These are phyloP conservation scores for Pelargonium nanum DNA, from an alignment of 345 rosid genomes.

Conservation along the genomic window DNA sequence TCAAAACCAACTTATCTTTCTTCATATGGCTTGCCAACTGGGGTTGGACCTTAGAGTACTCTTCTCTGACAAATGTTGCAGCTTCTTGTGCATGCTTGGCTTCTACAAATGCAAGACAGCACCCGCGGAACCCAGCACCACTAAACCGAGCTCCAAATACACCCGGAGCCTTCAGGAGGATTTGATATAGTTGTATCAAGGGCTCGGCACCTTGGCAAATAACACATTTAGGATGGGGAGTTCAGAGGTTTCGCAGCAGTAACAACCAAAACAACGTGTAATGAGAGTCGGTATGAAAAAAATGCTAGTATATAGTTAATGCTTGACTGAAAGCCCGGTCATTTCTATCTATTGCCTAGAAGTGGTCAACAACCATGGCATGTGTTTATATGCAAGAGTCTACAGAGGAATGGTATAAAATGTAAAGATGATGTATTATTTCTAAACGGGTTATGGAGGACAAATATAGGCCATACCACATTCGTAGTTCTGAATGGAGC, in stretches of 20 bases:
- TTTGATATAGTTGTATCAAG: conserved; percentile 60
- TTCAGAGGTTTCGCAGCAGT: not conserved
- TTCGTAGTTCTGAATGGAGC: conserved; percentile 85
- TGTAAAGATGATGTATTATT: not conserved
- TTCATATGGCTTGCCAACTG: conserved; percentile 37
- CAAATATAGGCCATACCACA: conserved; percentile 39
- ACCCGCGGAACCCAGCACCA: conserved; percentile 92
- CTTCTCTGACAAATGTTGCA: conserved; percentile 44
- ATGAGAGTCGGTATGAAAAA: not conserved
- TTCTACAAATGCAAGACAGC: conserved; percentile 73
- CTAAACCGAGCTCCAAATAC: conserved; percentile 80
- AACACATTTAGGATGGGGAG: not conserved
- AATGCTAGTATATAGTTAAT: too few relatives aligned
- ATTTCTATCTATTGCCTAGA: too few relatives aligned
- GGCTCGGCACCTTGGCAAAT: conserved; percentile 58
- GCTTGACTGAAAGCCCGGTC: too few relatives aligned
- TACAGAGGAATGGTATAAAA: too few relatives aligned
- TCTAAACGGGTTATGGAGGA: not conserved
- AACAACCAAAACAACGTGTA: not conserved
- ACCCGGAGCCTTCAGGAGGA: conserved; percentile 65
- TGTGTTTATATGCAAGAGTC: too few relatives aligned
- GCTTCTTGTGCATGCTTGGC: conserved; percentile 51
- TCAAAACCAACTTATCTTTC: conserved; percentile 35
- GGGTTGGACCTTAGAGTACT: conserved; percentile 60
- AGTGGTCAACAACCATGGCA: too few relatives aligned